Evolutionary conservation across 1,284 basidiomycete genomes (phyloP).

Genomic region (Ceratobasidium theobromae): DNA sequence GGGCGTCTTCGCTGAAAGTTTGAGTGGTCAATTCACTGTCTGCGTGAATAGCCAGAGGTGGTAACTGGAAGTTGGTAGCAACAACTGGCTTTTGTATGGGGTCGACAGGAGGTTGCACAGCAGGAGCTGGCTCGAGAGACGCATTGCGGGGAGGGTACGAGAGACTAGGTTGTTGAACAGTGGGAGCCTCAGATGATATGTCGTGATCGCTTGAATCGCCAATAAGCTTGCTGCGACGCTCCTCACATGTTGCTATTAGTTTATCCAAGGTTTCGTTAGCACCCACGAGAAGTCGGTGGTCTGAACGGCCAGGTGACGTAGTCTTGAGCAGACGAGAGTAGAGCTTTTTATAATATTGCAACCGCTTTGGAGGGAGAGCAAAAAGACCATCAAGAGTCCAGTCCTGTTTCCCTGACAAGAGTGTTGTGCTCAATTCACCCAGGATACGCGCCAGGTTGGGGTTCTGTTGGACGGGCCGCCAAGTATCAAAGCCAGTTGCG

Average conservation of each 20-base stretch:
- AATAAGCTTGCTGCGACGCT: conserved; percentile 43
- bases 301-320: conserved; percentile 84
- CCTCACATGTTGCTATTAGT: conserved; percentile 69
- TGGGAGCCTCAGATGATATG: background rate
- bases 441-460: conserved; percentile 69
- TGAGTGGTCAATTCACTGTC: background rate
- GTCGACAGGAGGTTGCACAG: background rate
- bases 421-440: conserved; percentile 63
- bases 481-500: conserved; percentile 77
- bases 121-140: background rate
- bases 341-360: conserved; percentile 92
- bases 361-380: conserved; percentile 76
- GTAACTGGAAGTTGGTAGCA: conserved; percentile 14
- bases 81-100: background rate
- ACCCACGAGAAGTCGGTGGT: conserved; percentile 77
- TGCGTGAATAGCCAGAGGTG: conserved; percentile 15
- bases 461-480: conserved; percentile 78
- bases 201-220: conserved; percentile 25
- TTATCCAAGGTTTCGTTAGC: conserved; percentile 82
- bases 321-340: conserved; percentile 86
- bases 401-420: conserved; percentile 55
- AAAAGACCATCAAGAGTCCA: conserved; percentile 93
- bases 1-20: conserved; percentile 14
- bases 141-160: background rate
- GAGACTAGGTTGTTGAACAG: background rate